These are phyloP conservation scores for Effrenium voratum DNA, from an alignment of 73 alveolate species.

Conservation along the genomic window DNA sequence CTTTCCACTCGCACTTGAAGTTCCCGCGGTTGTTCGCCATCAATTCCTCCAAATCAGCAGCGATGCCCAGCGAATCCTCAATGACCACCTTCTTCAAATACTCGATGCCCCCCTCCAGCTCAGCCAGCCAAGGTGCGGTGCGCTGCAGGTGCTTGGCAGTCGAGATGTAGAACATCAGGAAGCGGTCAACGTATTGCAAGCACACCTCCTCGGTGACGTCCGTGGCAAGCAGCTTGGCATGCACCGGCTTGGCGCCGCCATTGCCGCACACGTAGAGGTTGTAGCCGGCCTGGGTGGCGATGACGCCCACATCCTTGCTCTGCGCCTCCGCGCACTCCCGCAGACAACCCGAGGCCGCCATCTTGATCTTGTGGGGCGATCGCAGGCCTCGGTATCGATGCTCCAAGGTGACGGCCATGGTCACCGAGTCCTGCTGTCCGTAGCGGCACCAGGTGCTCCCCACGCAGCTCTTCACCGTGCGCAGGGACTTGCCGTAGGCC, in stretches of 20 bases:
- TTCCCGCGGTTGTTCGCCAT: neutral
- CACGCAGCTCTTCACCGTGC: constrained; percentile 93
- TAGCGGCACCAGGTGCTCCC: constrained; percentile 90
- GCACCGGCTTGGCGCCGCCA: constrained; percentile 83
- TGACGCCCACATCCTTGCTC: constrained; percentile 82
- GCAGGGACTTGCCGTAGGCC: constrained; percentile 78
- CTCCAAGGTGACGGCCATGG: constrained; percentile 42
- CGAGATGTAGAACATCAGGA: constrained; percentile 61
- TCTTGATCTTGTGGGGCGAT: constrained; percentile 70
- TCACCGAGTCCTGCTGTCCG: constrained; percentile 87
- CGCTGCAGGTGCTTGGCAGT: constrained; percentile 82
- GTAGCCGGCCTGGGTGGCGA: constrained; percentile 71
- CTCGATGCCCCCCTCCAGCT: constrained; percentile 72
- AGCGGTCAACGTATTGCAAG: constrained; percentile 47
- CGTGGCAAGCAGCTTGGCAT: constrained; percentile 64
- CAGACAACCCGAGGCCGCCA: constrained; percentile 68
- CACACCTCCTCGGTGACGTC: neutral
- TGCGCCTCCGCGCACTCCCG: constrained; percentile 93
- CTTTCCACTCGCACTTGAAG: constrained; percentile 81
- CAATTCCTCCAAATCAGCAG: constrained; percentile 34
- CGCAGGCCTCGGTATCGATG: constrained; percentile 72
- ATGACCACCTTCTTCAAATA: constrained; percentile 53
- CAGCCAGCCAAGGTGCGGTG: constrained; percentile 83
- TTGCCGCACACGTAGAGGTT: constrained; percentile 87
- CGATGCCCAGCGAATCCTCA: constrained; percentile 56